phyloP scores from a whole-genome alignment of 108 stramenopile genomes.

The Conticribra weissflogii region DNA sequence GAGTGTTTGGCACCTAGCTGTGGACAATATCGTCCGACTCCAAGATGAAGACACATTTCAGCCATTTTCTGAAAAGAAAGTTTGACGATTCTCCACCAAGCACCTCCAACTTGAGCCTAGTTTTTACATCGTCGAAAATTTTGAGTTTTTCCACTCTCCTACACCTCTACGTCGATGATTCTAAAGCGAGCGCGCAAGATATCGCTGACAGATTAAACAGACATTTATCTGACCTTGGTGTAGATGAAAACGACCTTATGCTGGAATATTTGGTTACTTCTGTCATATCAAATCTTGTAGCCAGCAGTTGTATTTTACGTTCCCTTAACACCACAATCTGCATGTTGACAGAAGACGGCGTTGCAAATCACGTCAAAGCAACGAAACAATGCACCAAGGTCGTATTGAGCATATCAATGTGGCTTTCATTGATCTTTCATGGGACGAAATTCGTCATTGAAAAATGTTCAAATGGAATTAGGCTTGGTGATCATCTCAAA shows the following conservation, averaged over 20 bases:
- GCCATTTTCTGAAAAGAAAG: slow-evolving; percentile 19
- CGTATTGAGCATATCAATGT: slow-evolving; percentile 22
- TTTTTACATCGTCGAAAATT: slow-evolving; percentile 34
- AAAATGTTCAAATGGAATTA: background rate
- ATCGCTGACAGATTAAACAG: slow-evolving; percentile 17
- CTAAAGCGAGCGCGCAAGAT: background rate
- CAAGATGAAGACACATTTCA: slow-evolving; percentile 17
- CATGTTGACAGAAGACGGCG: background rate
- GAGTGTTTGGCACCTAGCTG: too few relatives aligned
- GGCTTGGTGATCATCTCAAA: background rate
- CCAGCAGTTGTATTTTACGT: slow-evolving; percentile 18
- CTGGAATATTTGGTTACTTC: slow-evolving; percentile 31
- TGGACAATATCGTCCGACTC: slow-evolving; percentile 24
- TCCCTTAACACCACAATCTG: slow-evolving; percentile 10
- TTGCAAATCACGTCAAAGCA: slow-evolving; percentile 8
- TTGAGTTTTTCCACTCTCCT: slow-evolving; percentile 22
- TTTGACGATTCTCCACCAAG: slow-evolving; percentile 16
- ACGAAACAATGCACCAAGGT: slow-evolving; percentile 24
- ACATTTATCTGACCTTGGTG: slow-evolving; percentile 19
- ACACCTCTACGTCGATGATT: slow-evolving; percentile 27
- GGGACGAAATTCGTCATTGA: slow-evolving; percentile 18
- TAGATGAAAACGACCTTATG: slow-evolving; percentile 29
- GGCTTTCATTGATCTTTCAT: slow-evolving; percentile 28
- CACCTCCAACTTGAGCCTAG: slow-evolving; percentile 22
- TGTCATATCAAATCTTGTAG: slow-evolving; percentile 32